Conservation (phyloP, 1,284 basidiomycete genomes). For the Trichosporon sp. region DNA sequence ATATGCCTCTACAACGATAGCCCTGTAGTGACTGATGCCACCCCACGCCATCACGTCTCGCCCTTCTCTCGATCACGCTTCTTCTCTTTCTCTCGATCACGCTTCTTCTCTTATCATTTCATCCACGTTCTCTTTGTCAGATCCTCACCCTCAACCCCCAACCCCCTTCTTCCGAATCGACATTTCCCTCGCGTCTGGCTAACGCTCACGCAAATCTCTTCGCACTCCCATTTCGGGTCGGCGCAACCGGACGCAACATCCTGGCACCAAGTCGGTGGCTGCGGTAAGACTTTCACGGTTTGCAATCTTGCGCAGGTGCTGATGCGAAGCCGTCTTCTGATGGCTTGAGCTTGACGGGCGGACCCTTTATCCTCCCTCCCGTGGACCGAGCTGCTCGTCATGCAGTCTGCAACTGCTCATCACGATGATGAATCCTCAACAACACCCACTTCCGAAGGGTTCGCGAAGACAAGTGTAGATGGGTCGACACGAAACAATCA, state of each 20-base stretch:
- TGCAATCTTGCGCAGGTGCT: not conserved
- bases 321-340: not conserved
- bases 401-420: not conserved
- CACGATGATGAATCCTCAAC: slow-evolving; percentile 16
- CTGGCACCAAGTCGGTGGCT: not conserved
- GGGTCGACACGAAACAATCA: not conserved
- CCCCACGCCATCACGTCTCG: not conserved
- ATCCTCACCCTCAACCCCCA: too few species aligned
- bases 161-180: too few species aligned
- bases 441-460: slow-evolving; percentile 8
- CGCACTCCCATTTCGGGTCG: too few species aligned
- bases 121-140: too few species aligned
- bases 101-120: too few species aligned
- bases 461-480: not conserved
- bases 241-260: too few species aligned
- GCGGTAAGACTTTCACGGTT: not conserved
- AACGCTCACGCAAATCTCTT: too few species aligned
- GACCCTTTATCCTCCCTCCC: not conserved
- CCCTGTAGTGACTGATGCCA: not conserved
- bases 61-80: not conserved
- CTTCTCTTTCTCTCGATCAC: not conserved
- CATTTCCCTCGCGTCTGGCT: too few species aligned
- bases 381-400: not conserved
- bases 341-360: not conserved
- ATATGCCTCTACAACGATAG: not conserved